phyloP scores from a whole-genome alignment of 208 protist genomes.

The Plasmodiophora brassicae region DNA sequence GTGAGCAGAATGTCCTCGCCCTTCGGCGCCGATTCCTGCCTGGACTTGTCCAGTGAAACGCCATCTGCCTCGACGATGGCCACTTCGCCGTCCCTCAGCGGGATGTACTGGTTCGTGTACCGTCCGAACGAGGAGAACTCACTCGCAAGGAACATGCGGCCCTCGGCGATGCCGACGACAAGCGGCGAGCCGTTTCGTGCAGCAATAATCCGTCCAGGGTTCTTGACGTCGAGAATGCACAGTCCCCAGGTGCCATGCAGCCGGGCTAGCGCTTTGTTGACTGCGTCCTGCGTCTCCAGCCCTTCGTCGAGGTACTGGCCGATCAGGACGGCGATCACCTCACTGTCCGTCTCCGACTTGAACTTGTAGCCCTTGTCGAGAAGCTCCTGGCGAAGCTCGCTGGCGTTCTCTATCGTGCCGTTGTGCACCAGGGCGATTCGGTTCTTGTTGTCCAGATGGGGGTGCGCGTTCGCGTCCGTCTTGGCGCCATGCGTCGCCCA shows the following conservation, averaged over 20 bases:
- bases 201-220: neutral
- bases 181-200: constrained; percentile 48
- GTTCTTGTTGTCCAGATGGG: constrained; percentile 18
- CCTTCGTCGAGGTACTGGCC: constrained; percentile 57
- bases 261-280: neutral
- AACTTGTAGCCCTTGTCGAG: neutral
- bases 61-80: constrained; percentile 56
- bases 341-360: neutral
- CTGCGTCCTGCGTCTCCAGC: constrained; percentile 6
- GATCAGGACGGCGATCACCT: constrained; percentile 50
- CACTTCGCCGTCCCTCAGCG: constrained; percentile 62
- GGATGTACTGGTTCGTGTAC: constrained; percentile 64
- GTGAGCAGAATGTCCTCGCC: constrained; percentile 51
- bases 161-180: constrained; percentile 60
- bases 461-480: constrained; percentile 48
- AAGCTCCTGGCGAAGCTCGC: constrained; percentile 26
- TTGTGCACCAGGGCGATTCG: constrained; percentile 44
- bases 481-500: constrained; percentile 65
- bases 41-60: constrained; percentile 31
- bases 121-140: constrained; percentile 47
- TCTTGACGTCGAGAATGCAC: neutral
- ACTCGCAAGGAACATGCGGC: constrained; percentile 57
- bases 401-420: constrained; percentile 42
- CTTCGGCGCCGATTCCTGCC: neutral
- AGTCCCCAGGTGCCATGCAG: neutral